phyloP scores from a whole-genome alignment of 805 yeast species.

The Sungouiozyma ichnusensis region DNA sequence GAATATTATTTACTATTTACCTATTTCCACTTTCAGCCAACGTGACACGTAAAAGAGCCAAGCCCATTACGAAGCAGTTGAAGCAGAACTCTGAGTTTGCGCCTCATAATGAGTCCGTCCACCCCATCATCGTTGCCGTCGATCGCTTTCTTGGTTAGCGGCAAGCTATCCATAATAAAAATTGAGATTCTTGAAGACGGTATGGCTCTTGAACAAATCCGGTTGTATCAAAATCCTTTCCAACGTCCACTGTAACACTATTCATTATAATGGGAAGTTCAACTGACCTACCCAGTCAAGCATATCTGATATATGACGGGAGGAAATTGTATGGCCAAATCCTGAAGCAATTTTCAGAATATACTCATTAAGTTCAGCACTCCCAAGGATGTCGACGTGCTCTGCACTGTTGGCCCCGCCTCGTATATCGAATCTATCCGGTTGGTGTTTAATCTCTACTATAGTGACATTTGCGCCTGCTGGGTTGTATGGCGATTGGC shows the following conservation, averaged over 20 bases:
- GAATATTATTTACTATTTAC: neutral
- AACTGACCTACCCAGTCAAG: conserved; percentile 49
- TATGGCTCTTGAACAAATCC: no score
- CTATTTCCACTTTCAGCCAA: neutral
- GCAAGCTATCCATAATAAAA: no score
- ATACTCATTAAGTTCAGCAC: conserved; percentile 84
- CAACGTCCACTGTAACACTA: no score
- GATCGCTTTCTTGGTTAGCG: no score
- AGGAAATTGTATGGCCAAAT: conserved; percentile 53
- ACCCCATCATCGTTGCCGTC: no score
- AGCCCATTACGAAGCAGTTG: no score
- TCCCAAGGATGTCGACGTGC: conserved; percentile 92
- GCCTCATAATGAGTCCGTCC: no score
- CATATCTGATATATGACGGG: conserved; percentile 48
- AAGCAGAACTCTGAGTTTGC: no score
- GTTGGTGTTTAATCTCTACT: conserved; percentile 89
- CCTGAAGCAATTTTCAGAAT: conserved; percentile 78
- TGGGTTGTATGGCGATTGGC: conserved; percentile 63
- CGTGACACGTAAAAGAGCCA: neutral
- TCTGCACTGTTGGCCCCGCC: conserved; percentile 98
- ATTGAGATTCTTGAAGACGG: no score
- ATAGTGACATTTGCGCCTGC: conserved; percentile 60
- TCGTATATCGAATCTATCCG: conserved; percentile 84
- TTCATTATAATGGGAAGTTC: conserved; percentile 34
- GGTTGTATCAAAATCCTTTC: no score